These are phyloP conservation scores for Paramyrothecium roridum DNA, from an alignment of 2,329 filamentous ascomycete species.

Conservation along the genomic window DNA sequence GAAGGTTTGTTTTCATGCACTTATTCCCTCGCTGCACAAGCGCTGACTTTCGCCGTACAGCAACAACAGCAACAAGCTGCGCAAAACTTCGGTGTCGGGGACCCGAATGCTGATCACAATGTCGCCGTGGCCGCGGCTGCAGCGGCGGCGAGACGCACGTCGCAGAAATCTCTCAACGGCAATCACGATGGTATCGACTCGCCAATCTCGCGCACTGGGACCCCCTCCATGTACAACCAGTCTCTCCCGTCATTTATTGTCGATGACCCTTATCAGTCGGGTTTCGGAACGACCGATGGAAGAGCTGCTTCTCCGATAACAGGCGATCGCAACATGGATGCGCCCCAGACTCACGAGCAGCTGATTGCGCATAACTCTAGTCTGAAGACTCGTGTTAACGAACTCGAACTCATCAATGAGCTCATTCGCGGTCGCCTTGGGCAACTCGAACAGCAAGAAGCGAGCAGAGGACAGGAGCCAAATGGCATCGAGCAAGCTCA, in stretches of 20 bases:
- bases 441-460: constrained; percentile 77
- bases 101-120: constrained; percentile 58
- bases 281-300: constrained; percentile 46
- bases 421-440: constrained; percentile 72
- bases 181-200: constrained; percentile 73
- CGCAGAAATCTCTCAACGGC: constrained; percentile 70
- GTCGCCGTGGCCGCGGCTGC: constrained; percentile 52
- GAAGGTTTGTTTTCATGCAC: constrained; percentile 58
- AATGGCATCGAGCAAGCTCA: constrained; percentile 54
- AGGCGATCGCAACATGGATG: constrained; percentile 63
- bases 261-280: constrained; percentile 63
- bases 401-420: constrained; percentile 92
- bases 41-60: constrained; percentile 5
- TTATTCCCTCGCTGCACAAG: background rate
- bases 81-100: constrained; percentile 36
- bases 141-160: constrained; percentile 54
- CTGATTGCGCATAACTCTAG: constrained; percentile 77
- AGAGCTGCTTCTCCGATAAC: constrained; percentile 47
- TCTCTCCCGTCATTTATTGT: constrained; percentile 79
- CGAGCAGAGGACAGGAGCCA: constrained; percentile 59
- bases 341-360: constrained; percentile 75
- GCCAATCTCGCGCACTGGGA: constrained; percentile 75
- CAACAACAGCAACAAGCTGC: constrained; percentile 34
- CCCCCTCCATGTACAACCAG: constrained; percentile 71
- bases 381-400: constrained; percentile 91